These are phyloP conservation scores for Calvatia gigantea DNA, from an alignment of 768 basidiomycete species.

Conservation along the genomic window DNA sequence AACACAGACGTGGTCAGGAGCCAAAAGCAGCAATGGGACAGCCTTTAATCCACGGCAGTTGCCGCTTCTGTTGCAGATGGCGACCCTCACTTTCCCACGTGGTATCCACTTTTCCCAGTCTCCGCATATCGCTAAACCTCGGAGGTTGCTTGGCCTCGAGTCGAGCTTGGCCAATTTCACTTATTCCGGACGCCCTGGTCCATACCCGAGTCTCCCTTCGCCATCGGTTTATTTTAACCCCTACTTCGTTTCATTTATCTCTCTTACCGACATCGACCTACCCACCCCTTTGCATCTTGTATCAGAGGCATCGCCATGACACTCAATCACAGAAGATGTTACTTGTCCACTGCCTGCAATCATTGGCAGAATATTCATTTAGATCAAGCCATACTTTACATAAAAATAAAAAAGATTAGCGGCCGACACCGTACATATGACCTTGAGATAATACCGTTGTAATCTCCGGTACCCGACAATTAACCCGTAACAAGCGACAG, in stretches of 20 bases:
- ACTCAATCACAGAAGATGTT: conserved; percentile 1
- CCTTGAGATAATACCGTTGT: background rate
- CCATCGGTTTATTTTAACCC: too few species aligned
- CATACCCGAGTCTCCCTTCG: too few species aligned
- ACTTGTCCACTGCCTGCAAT: too few species aligned
- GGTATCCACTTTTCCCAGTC: background rate
- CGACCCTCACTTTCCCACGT: conserved; percentile 4
- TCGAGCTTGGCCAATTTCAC: too few species aligned
- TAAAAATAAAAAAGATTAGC: background rate
- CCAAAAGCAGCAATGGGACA: conserved; percentile 4
- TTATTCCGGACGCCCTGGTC: too few species aligned
- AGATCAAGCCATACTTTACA: background rate
- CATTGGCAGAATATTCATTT: background rate
- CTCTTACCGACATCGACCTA: background rate
- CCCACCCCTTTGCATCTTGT: background rate
- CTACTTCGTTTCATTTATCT: too few species aligned
- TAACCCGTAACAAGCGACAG: background rate
- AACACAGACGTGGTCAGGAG: conserved; percentile 8
- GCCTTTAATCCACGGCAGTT: conserved; percentile 3
- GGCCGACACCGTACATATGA: background rate
- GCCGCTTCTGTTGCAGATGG: background rate
- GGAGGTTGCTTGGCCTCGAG: too few species aligned
- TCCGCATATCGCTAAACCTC: too few species aligned
- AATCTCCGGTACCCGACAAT: background rate
- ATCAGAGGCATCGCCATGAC: background rate